phyloP scores from a whole-genome alignment of 768 basidiomycete species.

The Leccinum uliginosum region DNA sequence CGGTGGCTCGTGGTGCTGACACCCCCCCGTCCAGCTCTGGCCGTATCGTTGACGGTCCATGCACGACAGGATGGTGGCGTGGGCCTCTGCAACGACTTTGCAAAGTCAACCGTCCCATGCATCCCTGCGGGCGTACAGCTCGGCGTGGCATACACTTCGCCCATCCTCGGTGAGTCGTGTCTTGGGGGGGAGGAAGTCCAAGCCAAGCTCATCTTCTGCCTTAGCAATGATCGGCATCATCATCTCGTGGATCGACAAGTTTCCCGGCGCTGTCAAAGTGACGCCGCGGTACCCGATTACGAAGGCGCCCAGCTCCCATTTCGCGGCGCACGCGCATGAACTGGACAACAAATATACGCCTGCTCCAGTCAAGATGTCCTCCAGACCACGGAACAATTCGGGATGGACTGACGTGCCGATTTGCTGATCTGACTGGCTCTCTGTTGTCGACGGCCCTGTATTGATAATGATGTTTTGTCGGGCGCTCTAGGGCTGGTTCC shows the following conservation, averaged over 20 bases:
- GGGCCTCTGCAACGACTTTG: constrained; percentile 31
- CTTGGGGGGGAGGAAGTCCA: neutral
- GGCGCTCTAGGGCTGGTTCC: constrained; percentile 16
- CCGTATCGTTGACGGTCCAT: constrained; percentile 25
- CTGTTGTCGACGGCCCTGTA: neutral
- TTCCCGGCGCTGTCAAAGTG: constrained; percentile 24
- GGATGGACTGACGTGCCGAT: constrained; percentile 24
- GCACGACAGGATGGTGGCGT: constrained; percentile 18
- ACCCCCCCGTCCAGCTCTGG: constrained; percentile 9
- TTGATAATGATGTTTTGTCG: neutral
- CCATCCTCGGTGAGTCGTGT: constrained; percentile 24
- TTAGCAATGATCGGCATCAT: constrained; percentile 21
- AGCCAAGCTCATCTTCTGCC: neutral
- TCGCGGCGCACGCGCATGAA: constrained; percentile 18
- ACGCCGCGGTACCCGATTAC: constrained; percentile 24
- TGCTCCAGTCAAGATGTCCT: constrained; percentile 4
- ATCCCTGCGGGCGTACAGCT: constrained; percentile 21
- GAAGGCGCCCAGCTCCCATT: constrained; percentile 30
- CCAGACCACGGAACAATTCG: constrained; percentile 12
- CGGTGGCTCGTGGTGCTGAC: neutral
- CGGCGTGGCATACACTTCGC: constrained; percentile 26
- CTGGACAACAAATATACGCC: constrained; percentile 17
- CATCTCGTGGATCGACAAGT: constrained; percentile 28
- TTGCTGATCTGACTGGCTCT: constrained; percentile 1
- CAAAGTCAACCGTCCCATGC: constrained; percentile 18